phyloP scores from a whole-genome alignment of 2,329 filamentous ascomycete species.

The Coleophoma cylindrospora region DNA sequence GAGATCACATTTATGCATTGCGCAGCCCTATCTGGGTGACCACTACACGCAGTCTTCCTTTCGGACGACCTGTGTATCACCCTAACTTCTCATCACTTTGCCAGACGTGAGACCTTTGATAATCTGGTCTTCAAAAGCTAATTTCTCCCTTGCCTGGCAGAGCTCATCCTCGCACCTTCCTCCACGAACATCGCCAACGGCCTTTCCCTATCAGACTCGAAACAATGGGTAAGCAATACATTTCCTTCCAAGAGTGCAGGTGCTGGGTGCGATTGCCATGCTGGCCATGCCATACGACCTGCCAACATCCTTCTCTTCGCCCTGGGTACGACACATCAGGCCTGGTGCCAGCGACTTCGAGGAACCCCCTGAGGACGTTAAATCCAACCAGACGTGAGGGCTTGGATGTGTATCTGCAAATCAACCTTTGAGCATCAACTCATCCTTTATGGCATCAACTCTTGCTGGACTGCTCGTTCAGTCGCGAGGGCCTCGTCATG shows the following conservation, averaged over 20 bases:
- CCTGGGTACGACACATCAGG: too few species aligned
- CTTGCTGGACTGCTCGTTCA: constrained; percentile 13
- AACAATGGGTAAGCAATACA: constrained; percentile 28
- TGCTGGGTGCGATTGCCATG: neutral
- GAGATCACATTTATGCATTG: constrained; percentile 17
- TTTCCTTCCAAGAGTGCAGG: constrained; percentile 13
- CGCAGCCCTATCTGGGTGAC: constrained; percentile 8
- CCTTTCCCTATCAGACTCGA: constrained; percentile 21
- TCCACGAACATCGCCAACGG: constrained; percentile 25
- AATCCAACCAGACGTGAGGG: too few species aligned
- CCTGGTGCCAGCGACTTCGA: too few species aligned
- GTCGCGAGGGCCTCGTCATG: constrained; percentile 11
- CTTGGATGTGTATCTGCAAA: too few species aligned
- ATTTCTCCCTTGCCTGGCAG: constrained; percentile 9
- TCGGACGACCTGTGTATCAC: neutral
- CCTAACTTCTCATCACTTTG: neutral
- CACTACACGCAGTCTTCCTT: constrained; percentile 9
- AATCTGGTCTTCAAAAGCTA: constrained; percentile 13
- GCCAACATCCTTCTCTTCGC: too few species aligned
- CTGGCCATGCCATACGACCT: too few species aligned
- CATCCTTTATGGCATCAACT: constrained; percentile 13
- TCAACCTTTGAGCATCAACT: too few species aligned
- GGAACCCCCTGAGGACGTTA: too few species aligned
- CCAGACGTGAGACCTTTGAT: constrained; percentile 1
- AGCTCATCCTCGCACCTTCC: constrained; percentile 15